Percentiles rank a stretch among this genome's conserved stretches.
Conservation (phyloP, 2,329 filamentous ascomycete species). For the Botrytis deweyae region DNA sequence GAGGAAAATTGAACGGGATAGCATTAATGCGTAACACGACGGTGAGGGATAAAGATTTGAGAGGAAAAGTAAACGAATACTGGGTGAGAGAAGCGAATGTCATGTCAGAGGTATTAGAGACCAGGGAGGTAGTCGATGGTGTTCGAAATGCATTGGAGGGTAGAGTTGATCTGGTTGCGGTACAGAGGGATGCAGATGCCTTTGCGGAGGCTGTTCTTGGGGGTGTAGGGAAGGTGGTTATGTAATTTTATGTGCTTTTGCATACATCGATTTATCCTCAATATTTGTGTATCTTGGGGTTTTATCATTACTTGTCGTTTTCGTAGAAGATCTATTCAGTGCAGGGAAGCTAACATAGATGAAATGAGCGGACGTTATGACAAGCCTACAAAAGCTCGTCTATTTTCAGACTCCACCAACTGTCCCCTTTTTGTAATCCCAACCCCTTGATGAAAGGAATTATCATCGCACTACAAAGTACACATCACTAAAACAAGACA, state of each 20-base stretch:
- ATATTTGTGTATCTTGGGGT: not conserved
- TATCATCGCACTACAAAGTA: not conserved
- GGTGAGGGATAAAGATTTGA: conserved; percentile 68
- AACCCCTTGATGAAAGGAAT: not conserved
- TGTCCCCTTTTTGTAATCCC: not conserved
- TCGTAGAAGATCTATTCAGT: too few relatives aligned
- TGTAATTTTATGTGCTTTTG: not conserved
- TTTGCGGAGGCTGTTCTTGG: conserved; percentile 51
- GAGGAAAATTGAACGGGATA: conserved; percentile 68
- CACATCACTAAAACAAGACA: not conserved
- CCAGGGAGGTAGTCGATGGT: conserved; percentile 70
- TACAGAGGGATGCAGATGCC: conserved; percentile 62
- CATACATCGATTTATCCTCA: not conserved
- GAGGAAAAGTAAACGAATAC: conserved; percentile 66
- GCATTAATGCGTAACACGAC: conserved; percentile 80
- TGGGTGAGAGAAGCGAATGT: conserved; percentile 76
- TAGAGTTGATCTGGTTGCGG: conserved; percentile 60
- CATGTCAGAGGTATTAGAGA: conserved; percentile 75
- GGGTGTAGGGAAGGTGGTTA: not conserved
- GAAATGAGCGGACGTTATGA: not conserved
- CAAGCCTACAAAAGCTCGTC: not conserved
- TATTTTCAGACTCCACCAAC: not conserved
- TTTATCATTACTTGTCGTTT: not conserved
- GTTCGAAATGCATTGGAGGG: conserved; percentile 66
- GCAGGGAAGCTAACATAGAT: not conserved